Base-by-base conservation (phyloP, 2,329 filamentous ascomycete species). In the Monosporascus sp. region DNA sequence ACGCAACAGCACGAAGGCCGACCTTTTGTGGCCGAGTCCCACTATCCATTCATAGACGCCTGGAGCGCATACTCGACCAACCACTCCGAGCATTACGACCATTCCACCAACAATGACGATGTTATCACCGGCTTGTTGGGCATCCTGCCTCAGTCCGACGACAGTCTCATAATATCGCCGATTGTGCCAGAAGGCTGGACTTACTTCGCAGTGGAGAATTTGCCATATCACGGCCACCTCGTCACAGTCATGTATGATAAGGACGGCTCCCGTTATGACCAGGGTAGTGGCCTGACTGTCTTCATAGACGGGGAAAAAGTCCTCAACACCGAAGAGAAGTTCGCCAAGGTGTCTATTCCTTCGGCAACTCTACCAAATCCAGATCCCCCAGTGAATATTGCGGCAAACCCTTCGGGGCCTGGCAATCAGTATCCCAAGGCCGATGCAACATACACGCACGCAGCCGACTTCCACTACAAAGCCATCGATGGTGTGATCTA, bases 71-170 rank as follows among this genome's bases (percentile, higher is more conserved):
- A 74, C 53, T 54, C 60, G 11, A 57, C 56, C n/a, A 72, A 74
- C 50, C 72, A 74, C 50, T 69, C 65, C 2, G 72, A 74, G 57
- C 66, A 76, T 57, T 76, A 76, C 57, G 66, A 71, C 51, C 74
- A 76, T 57, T 76, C 73, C 0, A 75, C 72, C 1, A 72, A 74
- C 55, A 67, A 74, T 24, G 72, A 77, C 61, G 72, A 76, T 53
- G 65, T 77, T 5, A 70, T 77, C 47, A 72, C 73, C 7, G 71
- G 74, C 2, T 61, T 77, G 2, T 54, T 77, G 15, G 74, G 74
- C 4, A 66, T 76, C 7, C 56, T 72, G 15, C 70, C 72, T 3
- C 68, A 67, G 9, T 54, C 69, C 7, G 71, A 72, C n/a, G 62
- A 74, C 50, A 63, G 57, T 1, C 60, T 76, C 31, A 56, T 65